phyloP scores from a whole-genome alignment of 257 asterid genomes.

The Thymus quinquecostatus region DNA sequence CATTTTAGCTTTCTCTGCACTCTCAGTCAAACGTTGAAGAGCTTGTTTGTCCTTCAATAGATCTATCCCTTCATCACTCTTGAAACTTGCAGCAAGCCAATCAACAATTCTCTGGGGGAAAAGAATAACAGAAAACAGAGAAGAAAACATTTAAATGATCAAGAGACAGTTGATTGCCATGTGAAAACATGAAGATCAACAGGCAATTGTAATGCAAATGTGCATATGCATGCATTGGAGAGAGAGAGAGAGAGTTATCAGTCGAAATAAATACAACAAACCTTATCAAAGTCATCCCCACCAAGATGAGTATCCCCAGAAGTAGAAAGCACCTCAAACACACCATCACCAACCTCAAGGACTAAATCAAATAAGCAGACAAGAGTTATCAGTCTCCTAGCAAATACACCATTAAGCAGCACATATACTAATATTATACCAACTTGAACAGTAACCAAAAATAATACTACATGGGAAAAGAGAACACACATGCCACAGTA shows the following conservation, averaged over 20 bases:
- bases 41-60: slow-evolving; percentile 98
- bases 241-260: slow-evolving; percentile 8
- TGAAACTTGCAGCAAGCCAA: slow-evolving; percentile 84
- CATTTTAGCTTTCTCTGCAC: slow-evolving; percentile 98
- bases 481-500: neutral
- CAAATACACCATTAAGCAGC: neutral
- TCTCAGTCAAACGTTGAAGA: slow-evolving; percentile 95
- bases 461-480: neutral
- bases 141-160: neutral
- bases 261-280: slow-evolving; percentile 20
- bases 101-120: slow-evolving; percentile 90
- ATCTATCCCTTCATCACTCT: slow-evolving; percentile 88
- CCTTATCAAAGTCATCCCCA: slow-evolving; percentile 98
- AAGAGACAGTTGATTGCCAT: neutral
- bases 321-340: slow-evolving; percentile 92
- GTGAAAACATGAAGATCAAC: neutral
- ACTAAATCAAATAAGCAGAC: slow-evolving; percentile 46
- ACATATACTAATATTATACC: neutral
- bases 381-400: neutral
- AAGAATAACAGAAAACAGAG: neutral
- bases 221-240: neutral
- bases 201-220: neutral
- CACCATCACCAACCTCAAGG: slow-evolving; percentile 98
- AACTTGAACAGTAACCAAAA: neutral
- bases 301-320: slow-evolving; percentile 99